Evolutionary conservation across 2,329 filamentous ascomycete genomes (phyloP), one percentile per base, ranked within the genome.

Genomic region (Cadophora sp.): DNA sequence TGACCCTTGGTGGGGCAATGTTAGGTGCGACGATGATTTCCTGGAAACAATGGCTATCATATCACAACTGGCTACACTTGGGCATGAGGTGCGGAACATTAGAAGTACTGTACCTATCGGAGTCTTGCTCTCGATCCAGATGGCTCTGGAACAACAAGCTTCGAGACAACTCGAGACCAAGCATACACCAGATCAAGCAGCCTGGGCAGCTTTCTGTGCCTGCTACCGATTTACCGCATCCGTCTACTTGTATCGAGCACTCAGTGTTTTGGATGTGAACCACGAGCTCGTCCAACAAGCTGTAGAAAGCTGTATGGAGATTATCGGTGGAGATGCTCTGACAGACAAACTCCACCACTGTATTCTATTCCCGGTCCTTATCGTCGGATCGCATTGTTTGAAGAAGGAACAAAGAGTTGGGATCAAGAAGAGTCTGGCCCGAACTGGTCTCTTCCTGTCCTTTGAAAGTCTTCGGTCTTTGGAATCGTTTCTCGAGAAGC

Each of bases 221-320:
- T 68, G 67, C n/a, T 75, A 74, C 66, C 71, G 74, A 39, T 73
- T 70, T 62, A 63, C 72, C 27, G 81, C 79, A 0, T 76, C 81
- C 6, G 79, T 83, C 7, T 82, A 81, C 64, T 72, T 82, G 1
- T 83, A 82, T 62, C 74, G 81, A 43, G 80, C 80, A 20, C 72
- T 83, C 3, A 81, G 80, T 62, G 76, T 79, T 0, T 72, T 82
- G 4, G 76, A 79, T 2, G 75, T 78, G 1, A 73, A 73, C 2
- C 80, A 83, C 65, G 74, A 73, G 2, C 72, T 81, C 0, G 80
- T 82, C 0, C 81, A 83, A 24, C 76, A 81, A 43, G 74, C 79
- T 30, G 78, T 80, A 0, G 73, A 76, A 5, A 75, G 76, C 0
- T 80, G 78, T 13, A 75, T 81, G 4, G 76, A 78, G 9, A 76